A percentile compares a stretch with the other conserved stretches of the same genome.
These are phyloP conservation scores for Digitaria exilis DNA, from an alignment of 202 grass and related monocot species.

Conservation along the genomic window DNA sequence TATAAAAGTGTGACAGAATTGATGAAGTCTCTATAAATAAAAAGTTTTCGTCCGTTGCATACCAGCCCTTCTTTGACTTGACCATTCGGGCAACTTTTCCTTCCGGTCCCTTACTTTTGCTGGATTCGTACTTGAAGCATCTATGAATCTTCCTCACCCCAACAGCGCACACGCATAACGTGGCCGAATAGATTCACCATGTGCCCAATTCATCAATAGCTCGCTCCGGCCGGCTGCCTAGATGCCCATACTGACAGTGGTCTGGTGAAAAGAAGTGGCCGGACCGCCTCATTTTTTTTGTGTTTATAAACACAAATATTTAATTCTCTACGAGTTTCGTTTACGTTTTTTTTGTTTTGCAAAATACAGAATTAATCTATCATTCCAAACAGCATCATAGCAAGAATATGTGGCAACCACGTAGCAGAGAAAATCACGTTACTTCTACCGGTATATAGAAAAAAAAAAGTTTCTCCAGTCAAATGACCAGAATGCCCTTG, in stretches of 20 bases:
- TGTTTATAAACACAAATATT: neutral
- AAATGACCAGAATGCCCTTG: neutral
- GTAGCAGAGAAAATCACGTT: no score
- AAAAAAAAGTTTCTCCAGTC: neutral
- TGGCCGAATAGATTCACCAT: neutral
- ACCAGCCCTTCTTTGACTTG: constrained; percentile 37
- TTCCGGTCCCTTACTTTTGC: neutral
- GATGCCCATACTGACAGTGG: constrained; percentile 10
- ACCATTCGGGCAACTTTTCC: constrained; percentile 14
- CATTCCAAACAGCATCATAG: neutral
- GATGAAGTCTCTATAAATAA: neutral
- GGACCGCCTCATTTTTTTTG: neutral
- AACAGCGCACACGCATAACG: constrained; percentile 18
- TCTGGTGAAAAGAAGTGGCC: neutral
- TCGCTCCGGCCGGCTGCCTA: neutral
- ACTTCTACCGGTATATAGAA: no score
- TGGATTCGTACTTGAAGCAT: constrained; percentile 36
- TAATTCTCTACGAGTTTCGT: neutral
- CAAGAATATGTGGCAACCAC: neutral
- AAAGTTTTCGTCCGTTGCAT: neutral
- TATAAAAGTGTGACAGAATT: neutral
- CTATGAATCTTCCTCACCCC: constrained; percentile 37
- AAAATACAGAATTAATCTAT: neutral
- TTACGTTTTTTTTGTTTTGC: rapidly evolving
- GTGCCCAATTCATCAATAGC: neutral